These are phyloP conservation scores for Rhizopogon salebrosus DNA, from an alignment of 768 basidiomycete genomes.

Conservation along the genomic window DNA sequence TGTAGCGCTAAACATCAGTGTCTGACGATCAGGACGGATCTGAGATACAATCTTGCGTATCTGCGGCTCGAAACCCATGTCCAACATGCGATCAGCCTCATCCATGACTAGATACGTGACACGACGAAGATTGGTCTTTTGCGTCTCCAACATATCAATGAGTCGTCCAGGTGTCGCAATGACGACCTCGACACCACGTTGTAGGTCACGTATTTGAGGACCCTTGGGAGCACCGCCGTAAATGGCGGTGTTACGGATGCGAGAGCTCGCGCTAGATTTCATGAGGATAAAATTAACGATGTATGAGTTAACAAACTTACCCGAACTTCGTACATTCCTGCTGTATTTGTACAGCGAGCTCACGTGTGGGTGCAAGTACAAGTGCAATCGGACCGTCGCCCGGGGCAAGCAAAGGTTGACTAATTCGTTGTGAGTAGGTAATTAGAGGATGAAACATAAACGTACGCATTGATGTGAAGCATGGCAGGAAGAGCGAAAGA, in stretches of 20 bases:
- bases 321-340: conserved; percentile 99
- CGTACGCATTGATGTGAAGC: conserved; percentile 99
- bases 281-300: conserved; percentile 2
- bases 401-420: conserved; percentile 86
- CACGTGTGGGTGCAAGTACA: conserved; percentile 95
- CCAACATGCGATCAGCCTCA: conserved; percentile 99
- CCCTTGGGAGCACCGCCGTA: conserved; percentile 99
- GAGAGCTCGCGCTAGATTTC: conserved; percentile 67
- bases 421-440: conserved; percentile 25
- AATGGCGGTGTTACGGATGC: conserved; percentile 97
- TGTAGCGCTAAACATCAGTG: conserved; percentile 98
- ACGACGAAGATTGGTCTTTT: conserved; percentile 93
- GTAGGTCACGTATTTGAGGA: conserved; percentile 95
- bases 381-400: conserved; percentile 98
- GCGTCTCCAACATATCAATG: conserved; percentile 97
- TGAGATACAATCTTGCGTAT: conserved; percentile 97
- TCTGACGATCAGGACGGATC: conserved; percentile 97
- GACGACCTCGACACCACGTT: conserved; percentile 94
- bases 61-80: conserved; percentile 99
- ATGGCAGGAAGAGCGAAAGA: conserved; percentile 98
- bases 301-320: conserved; percentile 33
- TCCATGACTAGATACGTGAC: conserved; percentile 99
- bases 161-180: conserved; percentile 99
- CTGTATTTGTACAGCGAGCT: conserved; percentile 98
- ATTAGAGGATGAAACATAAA: conserved; percentile 6